Evolutionary conservation across 169 alveolate genomes (phyloP).

Genomic region (Perkinsus olseni): DNA sequence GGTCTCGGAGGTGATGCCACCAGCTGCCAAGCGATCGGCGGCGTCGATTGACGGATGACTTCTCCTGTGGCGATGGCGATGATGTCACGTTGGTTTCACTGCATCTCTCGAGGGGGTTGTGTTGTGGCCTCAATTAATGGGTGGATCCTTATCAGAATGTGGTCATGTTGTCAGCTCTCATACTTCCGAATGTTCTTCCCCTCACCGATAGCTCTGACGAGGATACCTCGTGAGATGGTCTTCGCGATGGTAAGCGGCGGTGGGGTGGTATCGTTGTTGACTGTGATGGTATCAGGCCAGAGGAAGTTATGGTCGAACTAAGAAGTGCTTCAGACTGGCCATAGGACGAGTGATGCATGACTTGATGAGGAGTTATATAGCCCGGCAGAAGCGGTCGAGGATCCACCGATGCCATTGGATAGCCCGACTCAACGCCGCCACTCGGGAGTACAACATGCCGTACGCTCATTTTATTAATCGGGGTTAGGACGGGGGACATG

Average conservation of each 20-base stretch:
- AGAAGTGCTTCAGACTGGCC: constrained; percentile 25
- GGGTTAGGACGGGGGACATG: constrained; percentile 20
- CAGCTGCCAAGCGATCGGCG: background rate
- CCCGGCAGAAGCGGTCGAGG: constrained; percentile 22
- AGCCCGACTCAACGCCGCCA: constrained; percentile 24
- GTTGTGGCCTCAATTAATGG: background rate
- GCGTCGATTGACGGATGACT: background rate
- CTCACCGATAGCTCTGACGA: constrained; percentile 9
- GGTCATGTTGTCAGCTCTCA: too few relatives aligned
- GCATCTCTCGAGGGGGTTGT: background rate
- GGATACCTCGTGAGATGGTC: constrained; percentile 26
- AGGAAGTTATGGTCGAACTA: constrained; percentile 30
- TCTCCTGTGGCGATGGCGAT: background rate
- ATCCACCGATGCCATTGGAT: constrained; percentile 29
- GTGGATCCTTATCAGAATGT: too few relatives aligned
- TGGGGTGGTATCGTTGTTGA: background rate
- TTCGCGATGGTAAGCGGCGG: constrained; percentile 16
- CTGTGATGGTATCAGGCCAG: background rate
- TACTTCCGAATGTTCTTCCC: background rate
- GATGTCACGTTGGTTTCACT: background rate
- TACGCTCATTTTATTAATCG: constrained; percentile 17
- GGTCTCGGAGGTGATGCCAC: too few relatives aligned
- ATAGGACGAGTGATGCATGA: constrained; percentile 19
- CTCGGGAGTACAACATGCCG: constrained; percentile 28
- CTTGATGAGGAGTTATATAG: background rate